Conservation (phyloP, 805 yeast species). For the Sugiyamaella mastotermitis region DNA sequence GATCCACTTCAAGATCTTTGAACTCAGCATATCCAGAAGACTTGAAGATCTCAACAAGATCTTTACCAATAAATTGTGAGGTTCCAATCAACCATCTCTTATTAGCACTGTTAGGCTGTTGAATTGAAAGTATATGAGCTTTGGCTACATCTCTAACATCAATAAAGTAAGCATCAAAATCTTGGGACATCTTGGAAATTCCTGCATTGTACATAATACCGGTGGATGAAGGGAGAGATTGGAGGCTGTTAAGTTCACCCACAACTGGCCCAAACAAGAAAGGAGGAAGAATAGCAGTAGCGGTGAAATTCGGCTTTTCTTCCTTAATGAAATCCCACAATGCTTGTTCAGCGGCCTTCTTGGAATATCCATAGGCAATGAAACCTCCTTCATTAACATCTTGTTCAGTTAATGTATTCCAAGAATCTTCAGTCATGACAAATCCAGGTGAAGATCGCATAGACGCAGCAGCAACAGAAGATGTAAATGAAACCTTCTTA, state of each 20-base stretch:
- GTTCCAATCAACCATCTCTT: slow-evolving; percentile 10
- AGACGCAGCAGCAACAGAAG: slow-evolving; percentile 38
- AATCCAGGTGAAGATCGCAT: slow-evolving; percentile 35
- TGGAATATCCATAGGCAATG: slow-evolving; percentile 35
- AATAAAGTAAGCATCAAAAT: slow-evolving; percentile 25
- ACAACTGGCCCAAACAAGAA: slow-evolving; percentile 30
- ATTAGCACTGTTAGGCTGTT: slow-evolving; percentile 24
- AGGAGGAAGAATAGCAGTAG: slow-evolving; percentile 28
- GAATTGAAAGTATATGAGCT: slow-evolving; percentile 49
- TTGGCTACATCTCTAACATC: slow-evolving; percentile 62
- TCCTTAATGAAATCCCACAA: slow-evolving; percentile 48
- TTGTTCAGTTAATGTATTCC: slow-evolving; percentile 33
- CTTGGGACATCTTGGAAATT: neutral
- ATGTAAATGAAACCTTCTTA: slow-evolving; percentile 40
- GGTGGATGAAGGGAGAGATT: slow-evolving; percentile 8
- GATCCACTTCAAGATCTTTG: slow-evolving; percentile 3
- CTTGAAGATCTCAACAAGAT: slow-evolving; percentile 16
- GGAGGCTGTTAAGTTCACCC: slow-evolving; percentile 25
- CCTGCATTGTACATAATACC: slow-evolving; percentile 2
- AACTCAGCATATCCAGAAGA: slow-evolving; percentile 14
- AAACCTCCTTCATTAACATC: slow-evolving; percentile 12
- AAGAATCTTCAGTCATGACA: slow-evolving; percentile 25
- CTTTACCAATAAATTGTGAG: slow-evolving; percentile 7
- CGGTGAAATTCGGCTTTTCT: slow-evolving; percentile 21
- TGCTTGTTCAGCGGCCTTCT: slow-evolving; percentile 50